phyloP scores from a whole-genome alignment of 1,284 basidiomycete species.

The Bondarzewia mesenterica region DNA sequence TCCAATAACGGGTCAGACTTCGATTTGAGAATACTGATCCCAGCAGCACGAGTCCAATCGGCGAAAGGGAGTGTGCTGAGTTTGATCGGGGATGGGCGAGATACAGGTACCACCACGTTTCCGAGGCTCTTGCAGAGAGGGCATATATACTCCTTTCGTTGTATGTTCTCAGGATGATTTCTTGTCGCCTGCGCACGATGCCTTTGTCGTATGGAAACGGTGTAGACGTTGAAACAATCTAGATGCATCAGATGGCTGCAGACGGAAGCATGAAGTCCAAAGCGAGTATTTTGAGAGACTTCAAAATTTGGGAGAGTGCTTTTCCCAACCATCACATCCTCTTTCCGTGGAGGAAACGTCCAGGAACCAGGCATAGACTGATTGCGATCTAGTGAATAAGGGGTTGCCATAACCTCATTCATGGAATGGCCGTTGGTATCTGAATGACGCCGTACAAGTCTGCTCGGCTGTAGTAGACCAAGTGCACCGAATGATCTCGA shows the following conservation, averaged over 20 bases:
- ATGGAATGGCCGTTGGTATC: constrained; percentile 64
- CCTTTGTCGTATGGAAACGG: constrained; percentile 77
- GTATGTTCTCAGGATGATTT: constrained; percentile 92
- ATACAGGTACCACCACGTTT: constrained; percentile 87
- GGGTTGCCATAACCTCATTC: constrained; percentile 66
- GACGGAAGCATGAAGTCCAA: constrained; percentile 84
- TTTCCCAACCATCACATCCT: constrained; percentile 41
- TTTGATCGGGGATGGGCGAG: constrained; percentile 34
- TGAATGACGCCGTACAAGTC: constrained; percentile 74
- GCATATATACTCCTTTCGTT: constrained; percentile 92
- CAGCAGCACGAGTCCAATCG: constrained; percentile 76
- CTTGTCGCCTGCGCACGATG: constrained; percentile 88
- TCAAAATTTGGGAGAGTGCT: constrained; percentile 49
- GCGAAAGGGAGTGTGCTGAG: constrained; percentile 57
- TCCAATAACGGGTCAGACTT: constrained; percentile 65
- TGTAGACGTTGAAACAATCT: constrained; percentile 90
- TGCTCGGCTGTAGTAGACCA: constrained; percentile 87
- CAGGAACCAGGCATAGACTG: constrained; percentile 15
- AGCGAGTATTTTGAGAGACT: constrained; percentile 66
- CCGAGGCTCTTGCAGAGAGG: constrained; percentile 98
- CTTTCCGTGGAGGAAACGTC: constrained; percentile 49
- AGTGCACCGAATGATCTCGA: constrained; percentile 80
- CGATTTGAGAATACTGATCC: constrained; percentile 74
- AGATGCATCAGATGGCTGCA: constrained; percentile 99
- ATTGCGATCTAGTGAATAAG: constrained; percentile 59